Conservation (phyloP, 2,329 filamentous ascomycete species). For the Calonectria pseudoreteaudii region DNA sequence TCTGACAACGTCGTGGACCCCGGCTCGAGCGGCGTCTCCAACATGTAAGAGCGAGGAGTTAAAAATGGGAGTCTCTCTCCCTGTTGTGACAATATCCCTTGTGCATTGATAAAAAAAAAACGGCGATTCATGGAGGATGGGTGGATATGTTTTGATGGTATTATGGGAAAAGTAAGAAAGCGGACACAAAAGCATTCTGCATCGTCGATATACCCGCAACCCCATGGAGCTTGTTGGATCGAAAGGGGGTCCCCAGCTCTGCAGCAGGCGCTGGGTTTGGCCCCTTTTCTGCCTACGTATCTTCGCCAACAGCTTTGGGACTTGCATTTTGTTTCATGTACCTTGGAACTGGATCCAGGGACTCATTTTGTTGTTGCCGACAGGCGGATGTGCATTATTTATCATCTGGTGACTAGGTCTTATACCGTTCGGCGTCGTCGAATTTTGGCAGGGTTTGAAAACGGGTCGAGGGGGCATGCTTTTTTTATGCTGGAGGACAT, state of each 20-base stretch:
- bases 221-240: constrained; percentile 37
- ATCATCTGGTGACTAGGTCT: constrained; percentile 26
- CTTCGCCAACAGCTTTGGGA: constrained; percentile 39
- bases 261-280: constrained; percentile 27
- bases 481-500: constrained; percentile 4
- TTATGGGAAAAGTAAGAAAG: constrained; percentile 46
- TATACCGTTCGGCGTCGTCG: constrained; percentile 16
- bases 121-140: constrained; percentile 43
- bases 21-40: constrained; percentile 48
- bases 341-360: constrained; percentile 34
- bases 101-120: constrained; percentile 39
- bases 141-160: constrained; percentile 42
- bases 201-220: constrained; percentile 49
- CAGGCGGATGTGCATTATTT: constrained; percentile 27
- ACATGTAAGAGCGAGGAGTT: constrained; percentile 45
- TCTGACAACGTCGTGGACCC: constrained; percentile 83
- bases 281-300: constrained; percentile 27
- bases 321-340: constrained; percentile 44
- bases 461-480: constrained; percentile 10
- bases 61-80: constrained; percentile 29
- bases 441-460: constrained; percentile 18
- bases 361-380: constrained; percentile 25
- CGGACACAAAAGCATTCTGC: constrained; percentile 48
- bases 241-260: constrained; percentile 20
- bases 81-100: constrained; percentile 44